Percentiles rank a stretch among this genome's conserved stretches.
These are phyloP conservation scores for Flammula alnicola DNA, from an alignment of 1,284 basidiomycete species.

Conservation along the genomic window DNA sequence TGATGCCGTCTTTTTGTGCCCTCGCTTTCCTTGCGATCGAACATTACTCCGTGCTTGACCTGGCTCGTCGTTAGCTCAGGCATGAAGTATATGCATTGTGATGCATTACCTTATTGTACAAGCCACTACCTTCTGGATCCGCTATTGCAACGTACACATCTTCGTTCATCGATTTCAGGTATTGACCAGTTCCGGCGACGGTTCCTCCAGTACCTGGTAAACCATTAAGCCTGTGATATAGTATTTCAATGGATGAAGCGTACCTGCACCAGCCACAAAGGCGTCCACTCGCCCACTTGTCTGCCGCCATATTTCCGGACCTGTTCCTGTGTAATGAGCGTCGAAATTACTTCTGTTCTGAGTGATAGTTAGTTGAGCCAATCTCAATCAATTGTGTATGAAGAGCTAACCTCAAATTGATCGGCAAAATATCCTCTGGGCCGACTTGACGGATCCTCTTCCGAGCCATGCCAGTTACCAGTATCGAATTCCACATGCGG, in stretches of 20 bases:
- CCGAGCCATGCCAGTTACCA: constrained; percentile 22
- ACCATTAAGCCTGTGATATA: neutral
- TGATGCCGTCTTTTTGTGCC: constrained; percentile 94
- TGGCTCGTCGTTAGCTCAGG: constrained; percentile 31
- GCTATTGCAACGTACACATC: constrained; percentile 78
- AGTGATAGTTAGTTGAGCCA: constrained; percentile 3
- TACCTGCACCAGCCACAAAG: constrained; percentile 94
- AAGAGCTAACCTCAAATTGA: constrained; percentile 78
- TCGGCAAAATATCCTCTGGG: constrained; percentile 90
- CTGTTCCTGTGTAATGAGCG: constrained; percentile 90
- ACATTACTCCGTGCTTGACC: constrained; percentile 95
- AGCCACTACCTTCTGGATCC: constrained; percentile 93
- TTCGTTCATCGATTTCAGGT: constrained; percentile 73
- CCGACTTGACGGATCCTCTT: constrained; percentile 41
- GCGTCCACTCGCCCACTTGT: constrained; percentile 84
- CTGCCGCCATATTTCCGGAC: constrained; percentile 95
- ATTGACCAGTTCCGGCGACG: constrained; percentile 84
- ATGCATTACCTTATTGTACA: constrained; percentile 84
- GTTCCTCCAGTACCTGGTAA: constrained; percentile 89
- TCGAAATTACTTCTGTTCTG: constrained; percentile 90
- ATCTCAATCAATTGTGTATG: neutral
- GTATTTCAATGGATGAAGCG: constrained; percentile 4
- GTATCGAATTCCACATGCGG: constrained; percentile 46
- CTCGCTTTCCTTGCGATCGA: constrained; percentile 88
- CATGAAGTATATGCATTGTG: neutral